Conservation (phyloP, 1,139 yeast species). For the Pichia sp. region DNA sequence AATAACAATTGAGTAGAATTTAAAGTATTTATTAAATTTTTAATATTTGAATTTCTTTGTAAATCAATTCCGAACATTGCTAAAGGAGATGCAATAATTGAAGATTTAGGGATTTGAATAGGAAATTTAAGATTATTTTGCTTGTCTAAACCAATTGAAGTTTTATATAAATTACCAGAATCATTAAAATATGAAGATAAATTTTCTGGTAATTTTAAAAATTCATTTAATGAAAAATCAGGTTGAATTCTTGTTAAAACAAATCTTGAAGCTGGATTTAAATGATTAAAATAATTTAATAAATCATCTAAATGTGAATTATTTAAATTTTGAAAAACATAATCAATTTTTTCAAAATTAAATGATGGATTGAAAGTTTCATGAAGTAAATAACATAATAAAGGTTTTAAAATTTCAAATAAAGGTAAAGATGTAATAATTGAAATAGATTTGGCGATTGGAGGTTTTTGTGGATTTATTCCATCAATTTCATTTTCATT, state of each 20-base stretch:
- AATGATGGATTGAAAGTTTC: conserved; percentile 32
- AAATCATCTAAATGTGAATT: conserved; percentile 18
- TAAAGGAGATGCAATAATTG: conserved; percentile 22
- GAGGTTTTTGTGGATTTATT: conserved; percentile 10
- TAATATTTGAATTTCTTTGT: conserved; percentile 20
- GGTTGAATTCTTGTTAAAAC: conserved; percentile 21
- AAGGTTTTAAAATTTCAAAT: conserved; percentile 46
- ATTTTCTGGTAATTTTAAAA: conserved; percentile 12
- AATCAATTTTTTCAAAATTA: conserved; percentile 6
- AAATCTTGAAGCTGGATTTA: conserved; percentile 18
- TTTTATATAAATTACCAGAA: conserved; percentile 19
- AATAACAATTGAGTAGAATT: background rate
- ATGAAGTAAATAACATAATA: conserved; percentile 43
- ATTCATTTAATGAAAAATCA: conserved; percentile 12
- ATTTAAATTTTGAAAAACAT: conserved; percentile 18
- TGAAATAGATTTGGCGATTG: conserved; percentile 45
- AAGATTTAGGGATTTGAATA: conserved; percentile 24
- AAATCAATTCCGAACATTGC: conserved; percentile 29
- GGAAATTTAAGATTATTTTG: conserved; percentile 23
- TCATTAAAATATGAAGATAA: conserved; percentile 13
- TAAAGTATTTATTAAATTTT: conserved; percentile 9
- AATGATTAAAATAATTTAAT: conserved; percentile 13
- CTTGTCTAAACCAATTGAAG: conserved; percentile 17
- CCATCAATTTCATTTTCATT: conserved; percentile 17
- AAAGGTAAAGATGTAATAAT: conserved; percentile 40